Percentiles rank a stretch among this genome's conserved stretches.
Evolutionary conservation across 2,329 filamentous ascomycete genomes (phyloP).

Genomic region (Colletotrichum nymphaeae): DNA sequence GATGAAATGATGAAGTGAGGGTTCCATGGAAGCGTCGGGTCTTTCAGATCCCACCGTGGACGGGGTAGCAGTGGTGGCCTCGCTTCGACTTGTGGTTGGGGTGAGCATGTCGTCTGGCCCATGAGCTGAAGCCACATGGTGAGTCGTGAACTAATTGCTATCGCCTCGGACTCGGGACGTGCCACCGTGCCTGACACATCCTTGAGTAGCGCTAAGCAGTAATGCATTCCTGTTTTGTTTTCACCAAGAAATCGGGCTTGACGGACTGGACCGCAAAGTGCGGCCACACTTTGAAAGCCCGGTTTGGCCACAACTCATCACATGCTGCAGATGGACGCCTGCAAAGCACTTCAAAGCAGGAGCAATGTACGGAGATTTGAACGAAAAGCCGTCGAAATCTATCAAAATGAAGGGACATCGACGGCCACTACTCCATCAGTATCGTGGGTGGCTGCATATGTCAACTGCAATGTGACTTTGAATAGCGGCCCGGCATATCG

Average conservation of each 20-base stretch:
- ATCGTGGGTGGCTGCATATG: slow-evolving; percentile 28
- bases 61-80: background rate
- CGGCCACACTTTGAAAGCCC: background rate
- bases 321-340: background rate
- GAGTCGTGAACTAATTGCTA: background rate
- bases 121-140: slow-evolving; percentile 21
- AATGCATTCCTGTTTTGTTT: background rate
- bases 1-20: background rate
- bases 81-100: background rate
- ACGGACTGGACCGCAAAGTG: too few species aligned
- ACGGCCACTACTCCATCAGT: slow-evolving; percentile 1
- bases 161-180: background rate
- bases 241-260: background rate
- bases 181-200: background rate
- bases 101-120: background rate
- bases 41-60: too few species aligned
- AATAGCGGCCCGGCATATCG: background rate
- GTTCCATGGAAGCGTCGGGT: background rate
- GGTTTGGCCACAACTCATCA: background rate
- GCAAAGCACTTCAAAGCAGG: background rate
- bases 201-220: background rate
- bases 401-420: background rate
- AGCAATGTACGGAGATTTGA: background rate
- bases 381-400: background rate
- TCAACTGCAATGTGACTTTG: slow-evolving; percentile 18